Evolutionary conservation across 345 rosid species (phyloP), one percentile per base, ranked within the genome.

Genomic region (Nephelium lappaceum): DNA sequence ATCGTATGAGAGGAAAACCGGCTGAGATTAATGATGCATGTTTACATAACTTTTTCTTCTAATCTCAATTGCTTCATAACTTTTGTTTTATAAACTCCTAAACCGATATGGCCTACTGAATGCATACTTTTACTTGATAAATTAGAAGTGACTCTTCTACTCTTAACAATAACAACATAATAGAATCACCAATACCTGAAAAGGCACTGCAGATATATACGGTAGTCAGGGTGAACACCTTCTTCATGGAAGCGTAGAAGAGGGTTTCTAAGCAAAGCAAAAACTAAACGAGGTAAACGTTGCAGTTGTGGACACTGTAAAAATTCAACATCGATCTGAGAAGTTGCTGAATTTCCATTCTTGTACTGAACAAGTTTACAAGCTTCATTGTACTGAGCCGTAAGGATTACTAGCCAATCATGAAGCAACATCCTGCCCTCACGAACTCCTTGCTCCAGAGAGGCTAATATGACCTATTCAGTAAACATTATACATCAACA

Each of bases 151-250:
- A 43, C 49, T 74, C 69, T 77, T 7, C 24, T 71, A 21, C 58
- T 71, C 66, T 63, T 63, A 38, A 69, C 58, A 55, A 9, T 75
- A 67, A 31, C 41, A 53, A 61, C 24, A 31, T 5, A 66, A 68
- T 39, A 39, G 15, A 31, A 79, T 64, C 76, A 53, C 36, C 58
- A 70, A 73, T 91, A 96, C 98, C 98, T 94, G 91, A 94, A 96
- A 84, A 96, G 99, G 86, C 98, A 96, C 75, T 94, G 99, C 77
- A 96, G 80, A 83, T 91, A 94, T 83, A 96, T 94, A 82, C 95
- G 87, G 80, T 90, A 93, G 81, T 96, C 97, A 62, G 98, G 99
- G 84, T 96, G 99, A 78, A 94, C 98, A 67, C 98, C 99, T 91
- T 96, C 98, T 88, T 96, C 98, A 78, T 96, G 98, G 82, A 93